phyloP scores from a whole-genome alignment of 352 stramenopile species.

The Phytopythium helicoides region DNA sequence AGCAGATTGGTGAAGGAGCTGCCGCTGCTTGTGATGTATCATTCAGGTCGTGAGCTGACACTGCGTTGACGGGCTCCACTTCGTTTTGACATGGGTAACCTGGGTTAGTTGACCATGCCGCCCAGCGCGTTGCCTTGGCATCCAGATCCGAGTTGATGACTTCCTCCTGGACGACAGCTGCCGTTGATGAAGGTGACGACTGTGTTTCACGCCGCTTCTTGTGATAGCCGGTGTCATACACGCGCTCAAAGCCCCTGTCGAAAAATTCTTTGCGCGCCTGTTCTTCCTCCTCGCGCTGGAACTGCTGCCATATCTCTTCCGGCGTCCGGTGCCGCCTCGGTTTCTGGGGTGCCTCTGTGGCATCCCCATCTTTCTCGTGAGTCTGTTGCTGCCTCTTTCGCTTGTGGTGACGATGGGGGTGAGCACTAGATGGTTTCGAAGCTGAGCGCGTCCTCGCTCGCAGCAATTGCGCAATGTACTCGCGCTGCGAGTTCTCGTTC shows the following conservation, averaged over 20 bases:
- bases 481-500: slow-evolving; percentile 40
- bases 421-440: neutral
- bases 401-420: slow-evolving; percentile 7
- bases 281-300: slow-evolving; percentile 72
- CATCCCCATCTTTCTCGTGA: too few relatives aligned
- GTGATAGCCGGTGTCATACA: slow-evolving; percentile 24
- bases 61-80: neutral
- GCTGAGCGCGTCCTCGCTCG: neutral
- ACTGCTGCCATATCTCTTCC: slow-evolving; percentile 68
- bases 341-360: too few relatives aligned
- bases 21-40: neutral
- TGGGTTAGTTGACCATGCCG: slow-evolving; percentile 16
- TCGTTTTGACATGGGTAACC: neutral
- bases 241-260: slow-evolving; percentile 58
- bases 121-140: slow-evolving; percentile 36
- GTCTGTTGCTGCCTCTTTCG: slow-evolving; percentile 13
- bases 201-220: neutral
- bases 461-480: slow-evolving; percentile 41
- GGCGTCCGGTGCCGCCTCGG: slow-evolving; percentile 33
- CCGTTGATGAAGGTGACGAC: neutral
- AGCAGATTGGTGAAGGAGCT: slow-evolving; percentile 29
- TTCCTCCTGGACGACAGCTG: slow-evolving; percentile 16
- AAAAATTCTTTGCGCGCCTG: slow-evolving; percentile 55
- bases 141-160: slow-evolving; percentile 41
- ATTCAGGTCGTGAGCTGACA: neutral